Conservation (phyloP, 1,284 basidiomycete species). For the Boletus semigastroideus region DNA sequence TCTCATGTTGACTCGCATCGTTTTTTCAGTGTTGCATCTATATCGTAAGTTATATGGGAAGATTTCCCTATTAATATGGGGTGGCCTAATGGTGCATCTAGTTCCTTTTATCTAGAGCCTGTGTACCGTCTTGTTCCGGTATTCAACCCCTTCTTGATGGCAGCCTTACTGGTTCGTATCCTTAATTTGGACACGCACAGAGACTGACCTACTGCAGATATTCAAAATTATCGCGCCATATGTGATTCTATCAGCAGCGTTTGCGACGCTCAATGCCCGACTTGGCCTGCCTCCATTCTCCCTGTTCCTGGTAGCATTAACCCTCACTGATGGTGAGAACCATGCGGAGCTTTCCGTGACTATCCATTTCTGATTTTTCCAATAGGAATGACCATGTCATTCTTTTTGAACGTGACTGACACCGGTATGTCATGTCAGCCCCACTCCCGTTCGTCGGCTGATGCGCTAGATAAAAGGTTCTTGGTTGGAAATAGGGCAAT, state of each 20-base stretch:
- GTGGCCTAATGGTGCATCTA: slow-evolving; percentile 26
- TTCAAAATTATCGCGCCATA: slow-evolving; percentile 86
- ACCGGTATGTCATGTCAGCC: slow-evolving; percentile 47
- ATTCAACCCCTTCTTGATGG: slow-evolving; percentile 88
- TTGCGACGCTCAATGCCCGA: slow-evolving; percentile 66
- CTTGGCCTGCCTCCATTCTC: slow-evolving; percentile 74
- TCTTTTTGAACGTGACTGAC: slow-evolving; percentile 84
- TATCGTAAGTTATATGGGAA: slow-evolving; percentile 55
- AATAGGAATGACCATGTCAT: slow-evolving; percentile 74
- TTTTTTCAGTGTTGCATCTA: slow-evolving; percentile 73
- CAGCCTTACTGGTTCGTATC: slow-evolving; percentile 56
- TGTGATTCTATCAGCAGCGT: slow-evolving; percentile 67
- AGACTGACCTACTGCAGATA: slow-evolving; percentile 43
- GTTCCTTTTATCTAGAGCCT: slow-evolving; percentile 87
- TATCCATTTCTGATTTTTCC: slow-evolving; percentile 8
- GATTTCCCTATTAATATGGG: not conserved
- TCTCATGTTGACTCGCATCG: slow-evolving; percentile 4
- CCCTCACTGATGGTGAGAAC: slow-evolving; percentile 67
- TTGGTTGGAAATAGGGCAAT: slow-evolving; percentile 90
- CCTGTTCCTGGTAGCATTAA: slow-evolving; percentile 71
- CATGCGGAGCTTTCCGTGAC: not conserved
- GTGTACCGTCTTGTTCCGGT: slow-evolving; percentile 88
- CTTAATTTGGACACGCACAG: not conserved
- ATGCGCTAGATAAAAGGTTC: slow-evolving; percentile 47
- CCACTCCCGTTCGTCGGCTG: slow-evolving; percentile 9